Base-by-base conservation (phyloP, 2,329 filamentous ascomycete genomes). In the Clathrospora elynae region DNA sequence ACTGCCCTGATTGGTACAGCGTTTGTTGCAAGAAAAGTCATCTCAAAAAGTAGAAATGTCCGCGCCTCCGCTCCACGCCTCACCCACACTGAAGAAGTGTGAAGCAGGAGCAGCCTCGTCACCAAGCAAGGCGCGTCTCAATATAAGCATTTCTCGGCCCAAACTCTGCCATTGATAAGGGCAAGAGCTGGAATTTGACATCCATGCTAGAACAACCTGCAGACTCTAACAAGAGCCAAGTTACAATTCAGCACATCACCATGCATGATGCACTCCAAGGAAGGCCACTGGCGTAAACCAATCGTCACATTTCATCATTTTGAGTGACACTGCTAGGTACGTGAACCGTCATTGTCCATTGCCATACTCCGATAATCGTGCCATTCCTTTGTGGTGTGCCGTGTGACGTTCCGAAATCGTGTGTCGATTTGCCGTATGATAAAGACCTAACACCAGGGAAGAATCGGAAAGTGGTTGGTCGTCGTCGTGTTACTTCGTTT, bases 141-240 rank as follows among this genome's bases (percentile, higher is more conserved):
- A 59, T 67, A 51, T 67, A 82, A 93, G 90, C 90, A 96, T 90
- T 90, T 95, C 90, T 95, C 91, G 88, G 90, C 90, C 91, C 90
- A 91, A 93, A 91, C 84, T 81, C 79, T 90, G 88, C 86, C 88
- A 96, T 71, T 85, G 74, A 36, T 44, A 57, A 70, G 74, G 72
- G 85, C 84, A 85, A 82, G 83, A 78, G 87, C 92, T 93, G 91
- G 84, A 96, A 96, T 96, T 96, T 96, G 91, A 96, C 91, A 96
- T 96, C 89, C 87, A 89, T 96, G 91, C 91, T 93, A 64, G 24
- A 11, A 16, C 5, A 12, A 6, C 9, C 12, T 14, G 3, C 12
- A 3, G 13, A 22, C 13, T 23, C 20, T 24, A 35, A 14, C 31
- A 13, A 18, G 5, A 13, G 13, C 16, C 10, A 19, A 12, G 35